phyloP scores from a whole-genome alignment of 805 yeast genomes.

The Pichia insulana region DNA sequence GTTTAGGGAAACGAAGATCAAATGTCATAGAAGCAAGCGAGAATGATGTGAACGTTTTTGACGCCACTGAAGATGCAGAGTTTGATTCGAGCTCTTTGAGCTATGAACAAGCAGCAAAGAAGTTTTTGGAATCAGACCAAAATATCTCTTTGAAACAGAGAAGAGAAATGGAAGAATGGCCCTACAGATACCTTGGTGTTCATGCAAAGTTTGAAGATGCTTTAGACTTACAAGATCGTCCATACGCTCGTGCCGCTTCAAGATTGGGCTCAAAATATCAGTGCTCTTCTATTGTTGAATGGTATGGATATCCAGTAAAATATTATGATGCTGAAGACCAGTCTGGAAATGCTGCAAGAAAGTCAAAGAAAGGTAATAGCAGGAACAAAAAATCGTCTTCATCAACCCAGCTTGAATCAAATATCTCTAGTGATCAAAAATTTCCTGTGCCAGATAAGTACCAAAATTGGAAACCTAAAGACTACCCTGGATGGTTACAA shows the following conservation, averaged over 20 bases:
- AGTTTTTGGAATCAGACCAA: slow-evolving; percentile 41
- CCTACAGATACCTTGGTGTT: slow-evolving; percentile 68
- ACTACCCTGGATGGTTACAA: slow-evolving; percentile 68
- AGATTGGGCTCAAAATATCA: slow-evolving; percentile 70
- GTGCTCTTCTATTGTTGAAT: slow-evolving; percentile 54
- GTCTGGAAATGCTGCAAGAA: slow-evolving; percentile 13
- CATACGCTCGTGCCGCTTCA: slow-evolving; percentile 74
- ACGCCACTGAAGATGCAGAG: neutral
- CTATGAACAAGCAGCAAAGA: slow-evolving; percentile 50
- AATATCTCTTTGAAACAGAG: slow-evolving; percentile 35
- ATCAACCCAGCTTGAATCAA: slow-evolving; percentile 16
- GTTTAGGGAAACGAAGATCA: neutral
- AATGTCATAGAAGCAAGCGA: neutral
- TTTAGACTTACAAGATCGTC: slow-evolving; percentile 65
- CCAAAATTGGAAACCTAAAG: slow-evolving; percentile 32
- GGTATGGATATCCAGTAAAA: slow-evolving; percentile 55
- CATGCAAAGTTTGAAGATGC: slow-evolving; percentile 71
- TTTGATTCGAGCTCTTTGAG: slow-evolving; percentile 24
- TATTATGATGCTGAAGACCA: slow-evolving; percentile 41
- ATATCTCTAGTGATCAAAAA: slow-evolving; percentile 12
- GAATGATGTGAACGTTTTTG: neutral
- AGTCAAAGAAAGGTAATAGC: slow-evolving; percentile 17
- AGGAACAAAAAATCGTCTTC: slow-evolving; percentile 17
- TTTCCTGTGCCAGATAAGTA: slow-evolving; percentile 38
- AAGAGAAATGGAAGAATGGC: slow-evolving; percentile 66